These are phyloP conservation scores for Omphalea diandra DNA, from an alignment of 441 rosid species.

Conservation along the genomic window DNA sequence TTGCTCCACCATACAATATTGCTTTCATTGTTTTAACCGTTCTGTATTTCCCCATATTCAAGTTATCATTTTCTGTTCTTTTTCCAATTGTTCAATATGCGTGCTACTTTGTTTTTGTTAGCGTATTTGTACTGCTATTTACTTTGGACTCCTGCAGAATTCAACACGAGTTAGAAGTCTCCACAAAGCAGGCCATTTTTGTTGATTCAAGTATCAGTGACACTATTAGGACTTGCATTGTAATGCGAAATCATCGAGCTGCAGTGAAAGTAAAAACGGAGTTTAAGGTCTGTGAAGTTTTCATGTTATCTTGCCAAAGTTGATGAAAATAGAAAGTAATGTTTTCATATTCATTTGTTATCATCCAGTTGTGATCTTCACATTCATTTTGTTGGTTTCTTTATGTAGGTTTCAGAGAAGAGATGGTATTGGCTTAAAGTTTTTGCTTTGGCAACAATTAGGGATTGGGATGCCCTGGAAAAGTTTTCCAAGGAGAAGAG, in stretches of 20 bases:
- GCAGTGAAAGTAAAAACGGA: slow-evolving; percentile 87
- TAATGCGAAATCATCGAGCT: slow-evolving; percentile 83
- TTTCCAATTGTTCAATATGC: background rate
- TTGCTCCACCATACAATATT: no score
- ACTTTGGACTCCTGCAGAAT: slow-evolving; percentile 47
- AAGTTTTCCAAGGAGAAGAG: slow-evolving; percentile 95
- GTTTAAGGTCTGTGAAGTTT: slow-evolving; percentile 63
- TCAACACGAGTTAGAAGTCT: slow-evolving; percentile 91
- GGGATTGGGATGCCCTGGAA: slow-evolving; percentile 95
- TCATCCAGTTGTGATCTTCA: background rate
- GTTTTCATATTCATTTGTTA: background rate
- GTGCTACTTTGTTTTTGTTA: no score
- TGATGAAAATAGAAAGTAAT: background rate
- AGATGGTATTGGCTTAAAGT: slow-evolving; percentile 99
- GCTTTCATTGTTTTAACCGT: no score
- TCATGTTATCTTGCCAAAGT: background rate
- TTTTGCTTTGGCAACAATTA: slow-evolving; percentile 86
- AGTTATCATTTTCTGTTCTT: background rate
- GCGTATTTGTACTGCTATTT: slow-evolving; percentile 15
- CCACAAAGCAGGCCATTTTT: slow-evolving; percentile 93
- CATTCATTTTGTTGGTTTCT: slow-evolving; percentile 14
- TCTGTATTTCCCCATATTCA: no score
- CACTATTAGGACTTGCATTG: slow-evolving; percentile 96
- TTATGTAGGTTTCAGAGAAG: slow-evolving; percentile 81
- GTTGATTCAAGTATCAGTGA: slow-evolving; percentile 98